phyloP scores from a whole-genome alignment of 257 asterid species.

The Dorcoceras hygrometricum region DNA sequence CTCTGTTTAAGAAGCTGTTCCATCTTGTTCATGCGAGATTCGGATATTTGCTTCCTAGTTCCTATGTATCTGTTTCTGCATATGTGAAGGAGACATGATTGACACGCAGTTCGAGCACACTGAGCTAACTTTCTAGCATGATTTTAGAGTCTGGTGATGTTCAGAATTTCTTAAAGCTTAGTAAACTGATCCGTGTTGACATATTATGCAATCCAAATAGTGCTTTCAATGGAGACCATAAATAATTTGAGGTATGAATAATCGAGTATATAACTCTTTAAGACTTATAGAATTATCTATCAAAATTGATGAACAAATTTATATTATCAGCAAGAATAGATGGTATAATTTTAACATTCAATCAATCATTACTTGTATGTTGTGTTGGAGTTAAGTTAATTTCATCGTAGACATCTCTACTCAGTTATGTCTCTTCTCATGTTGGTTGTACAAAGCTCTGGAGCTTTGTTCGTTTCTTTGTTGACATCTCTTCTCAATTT shows the following conservation, averaged over 20 bases:
- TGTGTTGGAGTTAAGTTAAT: conserved; percentile 2
- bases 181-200: not conserved
- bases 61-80: not conserved
- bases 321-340: not conserved
- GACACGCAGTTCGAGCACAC: not conserved
- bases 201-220: conserved; percentile 5
- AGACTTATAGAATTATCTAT: not conserved
- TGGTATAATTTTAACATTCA: conserved; percentile 13
- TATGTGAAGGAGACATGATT: not conserved
- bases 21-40: not conserved
- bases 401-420: not conserved
- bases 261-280: not conserved
- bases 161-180: not conserved
- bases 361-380: conserved; percentile 17
- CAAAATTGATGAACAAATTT: not conserved
- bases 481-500: conserved; percentile 2
- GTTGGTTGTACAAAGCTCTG: conserved; percentile 10
- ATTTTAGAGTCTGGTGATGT: not conserved
- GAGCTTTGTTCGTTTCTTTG: too few species aligned
- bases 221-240: not conserved
- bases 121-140: not conserved
- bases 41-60: not conserved
- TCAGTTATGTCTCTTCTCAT: not conserved
- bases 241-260: not conserved
- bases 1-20: not conserved